A percentile compares a stretch with the other conserved stretches of the same genome.
phyloP scores from a whole-genome alignment of 208 protist species.

The Trypanosoma scelopori region DNA sequence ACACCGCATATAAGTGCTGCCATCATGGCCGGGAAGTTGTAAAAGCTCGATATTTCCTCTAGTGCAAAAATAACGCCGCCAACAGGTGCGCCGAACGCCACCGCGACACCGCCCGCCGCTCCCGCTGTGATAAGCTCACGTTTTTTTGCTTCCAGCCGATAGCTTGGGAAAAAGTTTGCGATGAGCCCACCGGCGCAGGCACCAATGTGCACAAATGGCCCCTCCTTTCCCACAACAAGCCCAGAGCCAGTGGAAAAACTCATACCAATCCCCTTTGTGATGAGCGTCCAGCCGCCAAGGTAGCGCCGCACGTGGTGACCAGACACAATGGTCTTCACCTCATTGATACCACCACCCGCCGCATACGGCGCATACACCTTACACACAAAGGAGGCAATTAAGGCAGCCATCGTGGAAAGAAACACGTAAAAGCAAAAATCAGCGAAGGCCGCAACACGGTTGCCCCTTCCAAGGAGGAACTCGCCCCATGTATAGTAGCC shows the following conservation, averaged over 20 bases:
- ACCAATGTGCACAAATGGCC: constrained; percentile 90
- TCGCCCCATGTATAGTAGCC: constrained; percentile 67
- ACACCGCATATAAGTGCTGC: constrained; percentile 85
- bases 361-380: constrained; percentile 74
- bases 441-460: constrained; percentile 36
- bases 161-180: constrained; percentile 57
- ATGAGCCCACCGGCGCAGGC: constrained; percentile 70
- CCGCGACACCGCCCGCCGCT: constrained; percentile 65
- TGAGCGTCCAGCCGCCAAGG: constrained; percentile 72
- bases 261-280: constrained; percentile 76
- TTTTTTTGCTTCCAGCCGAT: constrained; percentile 53
- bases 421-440: constrained; percentile 59
- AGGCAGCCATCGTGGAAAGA: constrained; percentile 42
- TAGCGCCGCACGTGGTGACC: constrained; percentile 68
- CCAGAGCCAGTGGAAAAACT: constrained; percentile 77
- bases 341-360: constrained; percentile 79
- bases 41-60: constrained; percentile 82
- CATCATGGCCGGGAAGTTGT: constrained; percentile 88
- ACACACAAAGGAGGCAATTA: constrained; percentile 54
- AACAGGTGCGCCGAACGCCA: constrained; percentile 79
- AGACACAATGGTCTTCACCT: constrained; percentile 89
- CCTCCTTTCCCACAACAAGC: constrained; percentile 83
- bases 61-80: constrained; percentile 78
- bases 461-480: constrained; percentile 55
- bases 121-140: constrained; percentile 71